Conservation (phyloP, 345 rosid species). For the Eutrema heterophyllum region DNA sequence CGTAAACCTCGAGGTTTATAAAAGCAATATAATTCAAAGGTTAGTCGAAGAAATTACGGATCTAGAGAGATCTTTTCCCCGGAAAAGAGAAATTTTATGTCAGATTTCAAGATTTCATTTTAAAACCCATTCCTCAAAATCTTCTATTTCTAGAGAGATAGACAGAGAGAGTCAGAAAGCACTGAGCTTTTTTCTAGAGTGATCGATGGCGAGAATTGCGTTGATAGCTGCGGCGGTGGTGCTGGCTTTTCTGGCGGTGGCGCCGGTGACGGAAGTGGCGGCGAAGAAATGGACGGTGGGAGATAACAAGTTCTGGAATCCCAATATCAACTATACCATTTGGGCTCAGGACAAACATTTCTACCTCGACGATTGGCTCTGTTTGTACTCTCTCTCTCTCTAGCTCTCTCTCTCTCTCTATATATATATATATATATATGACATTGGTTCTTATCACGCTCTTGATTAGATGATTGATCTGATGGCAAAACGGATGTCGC, state of each 20-base stretch:
- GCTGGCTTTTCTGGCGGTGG: slow-evolving; percentile 31
- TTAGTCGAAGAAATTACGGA: slow-evolving; percentile 13
- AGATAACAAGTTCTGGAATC: slow-evolving; percentile 54
- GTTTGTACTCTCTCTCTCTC: slow-evolving; percentile 17
- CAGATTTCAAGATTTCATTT: not conserved
- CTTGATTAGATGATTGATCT: not conserved
- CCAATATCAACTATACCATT: slow-evolving; percentile 64
- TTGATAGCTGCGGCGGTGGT: slow-evolving; percentile 27
- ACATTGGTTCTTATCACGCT: not conserved
- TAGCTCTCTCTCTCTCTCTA: not conserved
- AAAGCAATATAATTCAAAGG: not conserved
- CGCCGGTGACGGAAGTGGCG: slow-evolving; percentile 38
- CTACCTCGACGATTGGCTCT: slow-evolving; percentile 93
- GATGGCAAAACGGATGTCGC: not conserved
- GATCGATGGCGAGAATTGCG: slow-evolving; percentile 26
- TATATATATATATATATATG: no score
- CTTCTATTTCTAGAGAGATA: not conserved
- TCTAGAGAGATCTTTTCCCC: slow-evolving; percentile 14
- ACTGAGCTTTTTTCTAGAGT: not conserved
- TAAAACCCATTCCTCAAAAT: not conserved
- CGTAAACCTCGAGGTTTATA: not conserved
- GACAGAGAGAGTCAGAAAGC: slow-evolving; percentile 28
- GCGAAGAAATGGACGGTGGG: slow-evolving; percentile 72
- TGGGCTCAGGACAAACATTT: slow-evolving; percentile 86
- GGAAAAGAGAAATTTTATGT: not conserved